Percentiles rank a stretch among this genome's conserved stretches.
These are phyloP conservation scores for Solanum hybrid DNA, from an alignment of 305 asterid genomes.

Conservation along the genomic window DNA sequence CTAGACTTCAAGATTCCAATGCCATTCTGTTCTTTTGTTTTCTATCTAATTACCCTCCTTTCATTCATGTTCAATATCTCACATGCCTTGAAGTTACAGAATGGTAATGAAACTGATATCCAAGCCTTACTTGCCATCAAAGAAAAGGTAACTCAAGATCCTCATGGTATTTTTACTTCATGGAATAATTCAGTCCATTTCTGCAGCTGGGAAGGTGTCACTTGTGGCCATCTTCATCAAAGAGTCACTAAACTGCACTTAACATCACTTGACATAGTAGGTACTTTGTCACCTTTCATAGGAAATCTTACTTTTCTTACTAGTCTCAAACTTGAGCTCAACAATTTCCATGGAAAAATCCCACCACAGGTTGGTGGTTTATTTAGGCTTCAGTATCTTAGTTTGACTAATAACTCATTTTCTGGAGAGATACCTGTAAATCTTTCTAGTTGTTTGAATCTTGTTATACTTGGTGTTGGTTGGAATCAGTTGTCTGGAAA, in stretches of 20 bases:
- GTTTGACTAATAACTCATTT: slow-evolving; percentile 28
- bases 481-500: slow-evolving; percentile 26
- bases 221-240: slow-evolving; percentile 16
- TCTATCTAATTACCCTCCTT: neutral
- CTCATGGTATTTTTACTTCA: slow-evolving; percentile 11
- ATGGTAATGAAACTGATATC: slow-evolving; percentile 18
- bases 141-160: slow-evolving; percentile 23
- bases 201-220: slow-evolving; percentile 25
- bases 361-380: slow-evolving; percentile 22
- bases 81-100: neutral
- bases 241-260: slow-evolving; percentile 18
- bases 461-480: slow-evolving; percentile 17
- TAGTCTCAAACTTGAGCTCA: slow-evolving; percentile 18
- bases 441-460: slow-evolving; percentile 22
- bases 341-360: slow-evolving; percentile 23
- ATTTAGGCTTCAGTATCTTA: slow-evolving; percentile 22
- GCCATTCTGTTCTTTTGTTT: neutral
- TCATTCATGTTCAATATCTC: slow-evolving; percentile 1
- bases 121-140: slow-evolving; percentile 27
- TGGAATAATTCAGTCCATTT: slow-evolving; percentile 28
- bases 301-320: slow-evolving; percentile 25
- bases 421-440: slow-evolving; percentile 24
- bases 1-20: neutral
- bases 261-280: slow-evolving; percentile 9
- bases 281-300: slow-evolving; percentile 22